A percentile compares a stretch with the other conserved stretches of the same genome.
These are phyloP conservation scores for Ogataea siamensis DNA, from an alignment of 805 yeast species.

Conservation along the genomic window DNA sequence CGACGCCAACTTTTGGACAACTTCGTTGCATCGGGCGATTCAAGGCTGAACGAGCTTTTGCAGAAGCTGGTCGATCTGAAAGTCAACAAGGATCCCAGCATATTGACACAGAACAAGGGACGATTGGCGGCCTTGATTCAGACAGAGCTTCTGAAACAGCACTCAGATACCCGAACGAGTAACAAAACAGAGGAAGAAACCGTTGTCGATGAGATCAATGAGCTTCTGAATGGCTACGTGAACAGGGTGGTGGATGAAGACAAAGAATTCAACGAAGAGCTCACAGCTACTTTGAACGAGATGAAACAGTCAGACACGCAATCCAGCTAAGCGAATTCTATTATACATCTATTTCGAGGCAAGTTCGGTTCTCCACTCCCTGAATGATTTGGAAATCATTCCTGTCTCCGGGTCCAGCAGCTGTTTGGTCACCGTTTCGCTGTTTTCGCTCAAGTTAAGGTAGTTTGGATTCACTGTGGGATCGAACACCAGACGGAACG, in stretches of 20 bases:
- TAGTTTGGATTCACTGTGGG: slow-evolving; percentile 50
- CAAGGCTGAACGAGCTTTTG: slow-evolving; percentile 15
- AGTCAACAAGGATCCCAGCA: slow-evolving; percentile 46
- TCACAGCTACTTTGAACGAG: slow-evolving; percentile 12
- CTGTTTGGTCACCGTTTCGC: slow-evolving; percentile 29
- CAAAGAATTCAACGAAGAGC: slow-evolving; percentile 13
- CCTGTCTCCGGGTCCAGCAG: slow-evolving; percentile 37
- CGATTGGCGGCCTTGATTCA: slow-evolving; percentile 51
- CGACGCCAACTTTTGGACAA: slow-evolving; percentile 42
- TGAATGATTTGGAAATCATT: slow-evolving; percentile 50
- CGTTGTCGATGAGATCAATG: slow-evolving; percentile 21
- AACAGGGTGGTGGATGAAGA: slow-evolving; percentile 17
- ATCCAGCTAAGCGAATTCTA: too few species aligned
- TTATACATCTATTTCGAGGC: slow-evolving; percentile 5
- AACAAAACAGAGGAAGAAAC: slow-evolving; percentile 17
- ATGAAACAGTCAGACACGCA: too few species aligned
- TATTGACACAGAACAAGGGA: slow-evolving; percentile 47
- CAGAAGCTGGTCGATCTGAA: slow-evolving; percentile 43
- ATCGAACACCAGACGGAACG: slow-evolving; percentile 56
- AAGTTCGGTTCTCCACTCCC: slow-evolving; percentile 48
- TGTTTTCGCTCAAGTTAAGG: slow-evolving; percentile 45
- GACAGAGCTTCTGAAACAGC: slow-evolving; percentile 42
- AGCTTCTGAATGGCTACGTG: slow-evolving; percentile 21
- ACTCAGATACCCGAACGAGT: slow-evolving; percentile 7
- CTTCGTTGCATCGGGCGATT: slow-evolving; percentile 32